These are phyloP conservation scores for Funneliformis mosseae DNA, from an alignment of 192 early-diverging fungal genomes.

Conservation along the genomic window DNA sequence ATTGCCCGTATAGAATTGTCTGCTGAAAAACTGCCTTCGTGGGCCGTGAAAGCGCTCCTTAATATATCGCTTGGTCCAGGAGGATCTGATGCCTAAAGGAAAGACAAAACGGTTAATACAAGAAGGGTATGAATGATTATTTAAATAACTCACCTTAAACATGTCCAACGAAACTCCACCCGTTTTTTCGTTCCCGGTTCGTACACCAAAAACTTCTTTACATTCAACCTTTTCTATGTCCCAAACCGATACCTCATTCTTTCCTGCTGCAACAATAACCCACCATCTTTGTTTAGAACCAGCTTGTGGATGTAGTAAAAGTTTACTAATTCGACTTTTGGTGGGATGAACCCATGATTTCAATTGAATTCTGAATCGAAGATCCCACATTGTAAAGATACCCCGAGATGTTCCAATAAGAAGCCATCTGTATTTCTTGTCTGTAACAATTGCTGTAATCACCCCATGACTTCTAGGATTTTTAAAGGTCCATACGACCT, in stretches of 20 bases:
- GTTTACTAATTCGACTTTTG: slow-evolving; percentile 58
- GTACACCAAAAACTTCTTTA: slow-evolving; percentile 70
- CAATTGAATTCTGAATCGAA: slow-evolving; percentile 72
- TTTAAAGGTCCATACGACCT: slow-evolving; percentile 59
- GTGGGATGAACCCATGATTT: slow-evolving; percentile 79
- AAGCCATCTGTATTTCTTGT: slow-evolving; percentile 65
- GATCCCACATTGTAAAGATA: slow-evolving; percentile 75
- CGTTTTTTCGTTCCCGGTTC: slow-evolving; percentile 51
- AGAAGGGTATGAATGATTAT: not conserved
- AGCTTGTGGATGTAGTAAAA: slow-evolving; percentile 53
- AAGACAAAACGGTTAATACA: not conserved
- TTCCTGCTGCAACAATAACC: slow-evolving; percentile 69
- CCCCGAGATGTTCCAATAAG: slow-evolving; percentile 76
- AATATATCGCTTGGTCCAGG: slow-evolving; percentile 54
- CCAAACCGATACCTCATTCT: slow-evolving; percentile 82
- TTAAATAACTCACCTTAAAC: slow-evolving; percentile 44
- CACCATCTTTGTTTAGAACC: slow-evolving; percentile 43
- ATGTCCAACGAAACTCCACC: slow-evolving; percentile 45
- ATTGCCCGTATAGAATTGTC: slow-evolving; percentile 66
- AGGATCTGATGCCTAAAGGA: slow-evolving; percentile 36
- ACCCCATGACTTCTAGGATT: slow-evolving; percentile 61
- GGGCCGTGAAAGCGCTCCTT: slow-evolving; percentile 57
- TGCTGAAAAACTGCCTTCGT: slow-evolving; percentile 55
- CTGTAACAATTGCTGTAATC: slow-evolving; percentile 68
- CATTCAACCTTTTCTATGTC: slow-evolving; percentile 73